A percentile compares a stretch with the other conserved stretches of the same genome.
Conservation (phyloP, 2,329 filamentous ascomycete species). For the Talaromyces sp. region DNA sequence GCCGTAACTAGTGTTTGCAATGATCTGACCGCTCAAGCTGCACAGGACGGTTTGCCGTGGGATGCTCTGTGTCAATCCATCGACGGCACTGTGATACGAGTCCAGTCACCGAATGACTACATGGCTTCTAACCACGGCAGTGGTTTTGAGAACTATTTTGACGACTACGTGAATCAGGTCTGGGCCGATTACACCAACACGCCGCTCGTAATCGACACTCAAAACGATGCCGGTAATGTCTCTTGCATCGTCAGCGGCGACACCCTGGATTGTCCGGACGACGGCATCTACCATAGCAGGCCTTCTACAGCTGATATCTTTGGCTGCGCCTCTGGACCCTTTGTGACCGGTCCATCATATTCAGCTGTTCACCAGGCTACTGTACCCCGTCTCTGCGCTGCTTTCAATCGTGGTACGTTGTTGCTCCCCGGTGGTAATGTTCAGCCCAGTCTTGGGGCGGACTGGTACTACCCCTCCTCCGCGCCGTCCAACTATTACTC, state of each 20-base stretch:
- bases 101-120: constrained; percentile 51
- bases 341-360: constrained; percentile 35
- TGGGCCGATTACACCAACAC: constrained; percentile 47
- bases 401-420: constrained; percentile 47
- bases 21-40: constrained; percentile 44
- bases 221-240: constrained; percentile 48
- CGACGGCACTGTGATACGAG: constrained; percentile 43
- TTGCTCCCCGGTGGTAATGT: constrained; percentile 44
- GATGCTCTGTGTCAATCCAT: constrained; percentile 46
- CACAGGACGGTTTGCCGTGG: constrained; percentile 49
- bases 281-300: constrained; percentile 42
- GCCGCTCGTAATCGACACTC: constrained; percentile 51
- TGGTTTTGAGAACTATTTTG: constrained; percentile 50
- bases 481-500: constrained; percentile 42
- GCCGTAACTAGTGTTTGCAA: constrained; percentile 46
- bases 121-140: constrained; percentile 38
- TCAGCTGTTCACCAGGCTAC: constrained; percentile 41
- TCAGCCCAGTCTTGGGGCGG: constrained; percentile 37
- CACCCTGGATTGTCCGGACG: constrained; percentile 39
- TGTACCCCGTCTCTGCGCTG: constrained; percentile 48
- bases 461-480: constrained; percentile 1
- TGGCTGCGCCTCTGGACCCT: constrained; percentile 49
- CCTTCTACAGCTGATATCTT: constrained; percentile 47
- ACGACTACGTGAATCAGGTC: constrained; percentile 47
- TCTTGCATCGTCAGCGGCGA: constrained; percentile 40